Evolutionary conservation across 257 asterid genomes (phyloP).

Genomic region (Fraxinus pennsylvanica): DNA sequence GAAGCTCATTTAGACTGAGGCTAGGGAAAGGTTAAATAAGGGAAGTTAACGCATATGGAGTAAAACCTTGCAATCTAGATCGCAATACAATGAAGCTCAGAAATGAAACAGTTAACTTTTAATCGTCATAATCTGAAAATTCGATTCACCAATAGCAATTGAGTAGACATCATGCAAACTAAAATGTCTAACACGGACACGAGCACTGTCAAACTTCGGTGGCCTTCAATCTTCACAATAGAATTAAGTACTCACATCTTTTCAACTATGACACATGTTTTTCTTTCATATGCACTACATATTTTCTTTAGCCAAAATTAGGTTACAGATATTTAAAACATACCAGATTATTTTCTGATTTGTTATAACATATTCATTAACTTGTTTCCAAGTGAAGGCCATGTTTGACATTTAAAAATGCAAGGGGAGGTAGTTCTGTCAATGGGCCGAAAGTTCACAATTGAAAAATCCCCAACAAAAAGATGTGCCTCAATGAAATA

Average conservation of each 20-base stretch:
- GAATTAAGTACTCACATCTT: not conserved
- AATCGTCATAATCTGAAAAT: no score
- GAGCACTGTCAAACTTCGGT: not conserved
- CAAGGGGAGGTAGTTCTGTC: not conserved
- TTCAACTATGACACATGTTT: not conserved
- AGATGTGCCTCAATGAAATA: not conserved
- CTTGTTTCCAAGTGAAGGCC: not conserved
- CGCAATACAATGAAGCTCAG: not conserved
- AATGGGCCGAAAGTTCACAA: not conserved
- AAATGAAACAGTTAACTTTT: not conserved
- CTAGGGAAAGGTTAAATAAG: not conserved
- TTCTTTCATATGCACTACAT: no score
- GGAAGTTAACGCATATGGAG: not conserved
- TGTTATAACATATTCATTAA: not conserved
- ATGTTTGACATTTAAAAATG: not conserved
- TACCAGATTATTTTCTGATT: not conserved
- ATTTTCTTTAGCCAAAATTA: no score
- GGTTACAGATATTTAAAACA: not conserved
- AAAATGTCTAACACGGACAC: not conserved
- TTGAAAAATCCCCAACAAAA: not conserved
- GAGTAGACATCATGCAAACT: not conserved
- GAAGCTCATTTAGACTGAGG: not conserved
- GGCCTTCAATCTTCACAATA: not conserved
- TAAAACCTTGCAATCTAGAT: not conserved
- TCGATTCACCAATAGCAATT: not conserved